phyloP scores from a whole-genome alignment of 306 rosid genomes.

The Rosa multiflora region DNA sequence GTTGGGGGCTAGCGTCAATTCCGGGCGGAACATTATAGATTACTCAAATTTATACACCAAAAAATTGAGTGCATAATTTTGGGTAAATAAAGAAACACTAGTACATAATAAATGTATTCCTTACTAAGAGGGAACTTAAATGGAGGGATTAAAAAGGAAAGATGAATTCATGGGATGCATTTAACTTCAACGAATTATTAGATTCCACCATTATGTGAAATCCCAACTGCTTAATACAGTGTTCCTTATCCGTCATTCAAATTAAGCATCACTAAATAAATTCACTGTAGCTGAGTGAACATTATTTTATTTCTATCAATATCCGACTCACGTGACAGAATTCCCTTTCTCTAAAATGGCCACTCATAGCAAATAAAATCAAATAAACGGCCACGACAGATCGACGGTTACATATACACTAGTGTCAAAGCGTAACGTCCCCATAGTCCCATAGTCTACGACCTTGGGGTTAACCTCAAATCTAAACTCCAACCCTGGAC shows the following conservation, averaged over 20 bases:
- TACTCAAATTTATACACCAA: neutral
- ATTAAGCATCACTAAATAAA: neutral
- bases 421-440: neutral
- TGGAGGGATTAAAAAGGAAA: neutral
- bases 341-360: neutral
- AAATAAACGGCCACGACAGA: neutral
- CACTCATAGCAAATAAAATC: neutral
- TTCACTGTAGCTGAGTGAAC: no score
- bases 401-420: neutral
- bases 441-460: neutral
- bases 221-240: neutral
- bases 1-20: neutral
- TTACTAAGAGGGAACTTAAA: neutral
- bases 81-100: neutral
- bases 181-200: no score
- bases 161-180: neutral
- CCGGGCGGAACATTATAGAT: neutral
- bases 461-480: neutral
- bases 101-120: neutral
- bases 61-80: neutral
- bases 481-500: neutral
- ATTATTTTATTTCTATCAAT: no score
- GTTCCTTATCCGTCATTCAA: neutral
- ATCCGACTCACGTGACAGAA: no score
- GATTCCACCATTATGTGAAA: neutral